Evolutionary conservation across 805 yeast genomes (phyloP), one percentile per base, ranked within the genome.

Genomic region (Starmerella riodocensis): DNA sequence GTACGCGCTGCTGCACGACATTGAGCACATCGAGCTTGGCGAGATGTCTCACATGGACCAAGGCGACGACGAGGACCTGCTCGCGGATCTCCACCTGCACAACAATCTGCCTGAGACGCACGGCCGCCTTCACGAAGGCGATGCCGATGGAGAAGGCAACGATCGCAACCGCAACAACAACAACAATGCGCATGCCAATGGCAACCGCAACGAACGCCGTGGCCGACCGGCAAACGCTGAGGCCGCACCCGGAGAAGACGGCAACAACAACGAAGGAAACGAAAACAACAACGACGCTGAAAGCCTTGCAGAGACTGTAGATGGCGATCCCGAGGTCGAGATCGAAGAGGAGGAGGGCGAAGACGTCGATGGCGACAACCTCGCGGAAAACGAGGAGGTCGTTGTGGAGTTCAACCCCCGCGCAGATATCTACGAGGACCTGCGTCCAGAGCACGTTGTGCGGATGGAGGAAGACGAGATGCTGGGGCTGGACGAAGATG

Each of bases 11-110:
- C 29, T 27, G 6, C 51, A 46, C 23, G 51, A 48, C 14, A 28
- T 56, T 17, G 51, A 42, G 27, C 55, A 50, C 29, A 39, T 50
- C 16, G 39, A 17, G 13, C 28, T 20, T 13, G 53, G 52, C 33
- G 47, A 49, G 30, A 37, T 30, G 9, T 40, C 47, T 2, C 52
- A 41, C 30, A 39, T 45, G 40, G 51, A 48, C 26, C 29, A 28
- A 9, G 45, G 46, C 27, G 45, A 43, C 19, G 36, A 38, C 14
- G 48, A 41, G 28, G 48, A 34, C 32, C 22, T 37, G 36, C 25
- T 44, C 21, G 45, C 38, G 19, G 22, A 33, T 17, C 24, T 32
- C 16, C 34, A 31, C 11, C 20, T 25, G 7, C 19, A 31, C 9
- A 17, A 17, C 25, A 19, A n/a, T 6, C 34, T 9, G 6, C 25